Evolutionary conservation across 164 flowering plant genomes (phyloP), one percentile per base, ranked within the genome.

Genomic region (Vitis cinerea): DNA sequence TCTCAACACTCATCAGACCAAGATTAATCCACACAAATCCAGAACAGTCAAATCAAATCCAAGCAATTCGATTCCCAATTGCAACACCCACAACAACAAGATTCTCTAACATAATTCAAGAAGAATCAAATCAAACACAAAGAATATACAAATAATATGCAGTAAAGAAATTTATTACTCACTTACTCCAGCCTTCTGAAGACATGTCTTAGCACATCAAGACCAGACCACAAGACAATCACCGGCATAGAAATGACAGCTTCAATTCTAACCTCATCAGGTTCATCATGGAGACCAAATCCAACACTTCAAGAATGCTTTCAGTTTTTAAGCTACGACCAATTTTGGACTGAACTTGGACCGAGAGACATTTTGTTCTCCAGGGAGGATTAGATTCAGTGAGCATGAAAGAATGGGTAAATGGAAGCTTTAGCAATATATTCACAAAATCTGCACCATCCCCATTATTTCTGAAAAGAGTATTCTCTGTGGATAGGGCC

Each of bases 221-320:
- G 71, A 65, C 91, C 92, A 75, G 92, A 86, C 80, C 81, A 82
- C 55, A 92, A 65, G 67, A 84, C 85, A 66, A 89, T 77, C 65
- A 88, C 69, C 51, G 97, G 95, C 85, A 96, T 80, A 19, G 95
- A 85, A 65, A 75, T 73, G 63, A 89, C 70, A 74, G 94, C 93
- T 83, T 92, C 95, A 71, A 63, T 77, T 83, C 91, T 83, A 69
- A 96, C 99, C 74, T 90, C 92, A 68, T 85, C 91, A 68, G 74
- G 77, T 72, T 92, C 89, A 84, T 96, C 98, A 66, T 61, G 66
- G 68, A 89, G 88, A 69, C 90, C 79, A 86, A 78, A 71, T 90
- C 94, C 70, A 93, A 65, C 65, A 92, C 74, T 68, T 83, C 90
- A 70, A 90, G 82, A 76, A 64, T 71, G 76, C 59, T 75, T 75